Percentiles rank a stretch among this genome's conserved stretches.
These are phyloP conservation scores for Trypanosoma vivax DNA, from an alignment of 208 protist species.

Conservation along the genomic window DNA sequence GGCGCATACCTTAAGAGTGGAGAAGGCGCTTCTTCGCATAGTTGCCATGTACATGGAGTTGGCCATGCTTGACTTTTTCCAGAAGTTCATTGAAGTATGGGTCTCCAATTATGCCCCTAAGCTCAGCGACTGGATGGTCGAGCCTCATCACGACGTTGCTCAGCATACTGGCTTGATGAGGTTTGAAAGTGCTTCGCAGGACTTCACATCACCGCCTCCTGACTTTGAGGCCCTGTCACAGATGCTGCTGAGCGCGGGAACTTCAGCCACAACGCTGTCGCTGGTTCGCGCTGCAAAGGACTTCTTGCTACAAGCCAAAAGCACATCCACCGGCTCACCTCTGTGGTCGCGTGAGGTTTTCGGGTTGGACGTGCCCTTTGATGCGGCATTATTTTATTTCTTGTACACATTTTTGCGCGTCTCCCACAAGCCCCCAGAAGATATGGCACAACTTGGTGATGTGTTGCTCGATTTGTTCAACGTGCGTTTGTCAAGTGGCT, in stretches of 20 bases:
- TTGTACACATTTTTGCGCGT: constrained; percentile 8
- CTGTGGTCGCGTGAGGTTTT: background rate
- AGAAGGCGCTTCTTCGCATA: constrained; percentile 1
- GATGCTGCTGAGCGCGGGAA: background rate
- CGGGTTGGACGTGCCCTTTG: constrained; percentile 8
- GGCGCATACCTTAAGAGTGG: background rate
- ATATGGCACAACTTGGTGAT: background rate
- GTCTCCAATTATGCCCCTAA: background rate
- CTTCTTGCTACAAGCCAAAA: background rate
- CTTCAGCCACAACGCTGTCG: background rate
- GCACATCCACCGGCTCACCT: background rate
- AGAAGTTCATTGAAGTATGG: constrained; percentile 9
- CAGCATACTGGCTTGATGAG: too few relatives aligned
- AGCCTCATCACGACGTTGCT: background rate
- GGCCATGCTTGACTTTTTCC: constrained; percentile 3
- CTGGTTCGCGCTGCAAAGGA: background rate
- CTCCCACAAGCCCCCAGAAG: background rate
- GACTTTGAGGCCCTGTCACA: background rate
- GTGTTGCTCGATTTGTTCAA: constrained; percentile 1
- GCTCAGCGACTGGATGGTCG: background rate
- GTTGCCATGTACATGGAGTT: constrained; percentile 3
- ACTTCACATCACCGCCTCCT: background rate
- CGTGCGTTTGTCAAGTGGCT: background rate
- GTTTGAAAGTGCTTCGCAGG: too few relatives aligned
- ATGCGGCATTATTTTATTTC: constrained; percentile 12